Evolutionary conservation across 352 stramenopile genomes (phyloP).

Genomic region (Globisporangium abappressorium): DNA sequence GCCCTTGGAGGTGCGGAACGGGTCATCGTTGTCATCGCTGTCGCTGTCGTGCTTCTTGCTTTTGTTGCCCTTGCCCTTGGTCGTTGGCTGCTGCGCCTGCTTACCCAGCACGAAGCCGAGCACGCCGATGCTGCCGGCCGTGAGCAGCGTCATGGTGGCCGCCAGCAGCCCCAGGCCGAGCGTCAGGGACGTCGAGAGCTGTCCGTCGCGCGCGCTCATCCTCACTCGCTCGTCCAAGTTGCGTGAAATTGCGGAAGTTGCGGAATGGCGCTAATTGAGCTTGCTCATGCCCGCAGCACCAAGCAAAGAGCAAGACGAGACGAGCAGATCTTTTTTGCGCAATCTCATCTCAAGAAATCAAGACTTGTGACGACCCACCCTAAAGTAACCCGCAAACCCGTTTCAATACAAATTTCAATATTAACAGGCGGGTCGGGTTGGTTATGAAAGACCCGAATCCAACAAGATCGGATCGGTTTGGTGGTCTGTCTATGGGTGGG

Average conservation of each 20-base stretch:
- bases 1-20: slow-evolving; percentile 12
- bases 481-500: not conserved
- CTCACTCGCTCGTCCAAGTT: not conserved
- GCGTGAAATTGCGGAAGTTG: not conserved
- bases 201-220: slow-evolving; percentile 23
- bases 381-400: not conserved
- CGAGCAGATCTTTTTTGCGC: slow-evolving; percentile 14
- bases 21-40: slow-evolving; percentile 16
- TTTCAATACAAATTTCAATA: slow-evolving; percentile 24
- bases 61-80: slow-evolving; percentile 19
- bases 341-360: not conserved
- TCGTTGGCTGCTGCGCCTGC: slow-evolving; percentile 20
- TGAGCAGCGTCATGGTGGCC: slow-evolving; percentile 73
- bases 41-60: slow-evolving; percentile 15
- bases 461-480: not conserved
- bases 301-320: not conserved
- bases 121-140: slow-evolving; percentile 62
- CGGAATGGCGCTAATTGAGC: not conserved
- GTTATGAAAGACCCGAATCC: not conserved
- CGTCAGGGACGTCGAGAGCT: slow-evolving; percentile 50
- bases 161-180: slow-evolving; percentile 64
- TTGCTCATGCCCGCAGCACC: not conserved
- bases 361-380: slow-evolving; percentile 1
- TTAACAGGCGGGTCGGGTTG: not conserved
- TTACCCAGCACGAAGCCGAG: slow-evolving; percentile 70